Base-by-base conservation (phyloP, 441 rosid genomes). In the Gossypium schwendimanii region DNA sequence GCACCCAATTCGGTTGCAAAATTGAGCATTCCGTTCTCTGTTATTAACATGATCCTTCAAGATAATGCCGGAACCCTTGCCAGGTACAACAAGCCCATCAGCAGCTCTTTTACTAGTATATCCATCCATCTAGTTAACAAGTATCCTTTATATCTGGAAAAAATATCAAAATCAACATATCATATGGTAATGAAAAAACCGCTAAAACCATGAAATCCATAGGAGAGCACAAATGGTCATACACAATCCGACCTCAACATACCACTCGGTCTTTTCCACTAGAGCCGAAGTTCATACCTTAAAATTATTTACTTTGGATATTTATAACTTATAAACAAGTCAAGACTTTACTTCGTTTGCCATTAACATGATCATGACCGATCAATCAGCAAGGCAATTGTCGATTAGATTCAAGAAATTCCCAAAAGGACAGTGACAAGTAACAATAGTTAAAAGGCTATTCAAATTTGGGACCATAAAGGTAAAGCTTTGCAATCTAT, bases 1-100 rank as follows among this genome's bases (percentile, higher is more conserved):
- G 81, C 89, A 87, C 75, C 97, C 92, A n/a, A 83, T 76, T 73
- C 91, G 84, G 80, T 78, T 87, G 82, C 90, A 88, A 73, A 83
- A 72, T 63, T 88, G 87, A 73, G 81, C 81, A 69, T 84, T 89
- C 17, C 26, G 89, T 70, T 85, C 91, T 77, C 84, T 84, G 68
- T 71, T 84, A 60, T 83, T 83, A 54, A 80, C 77, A 28, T 79
- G 83, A 33, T 89, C 98, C 81, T 88, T 86, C 77, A 87, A 74
- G 74, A 80, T 81, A 76, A 85, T 82, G 75, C 88, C 81, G 59
- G 83, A 75, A 11, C 91, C 84, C 79, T 88, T 95, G 67, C 81
- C 80, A 5, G 89, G 73, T 53, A 83, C 83, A 69, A 81, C 76
- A 76, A 81, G 73, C 61, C 82, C 79, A 58, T 88, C 78, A 24